Percentiles rank a stretch among this genome's conserved stretches.
Evolutionary conservation across 2,329 filamentous ascomycete species (phyloP).

Genomic region (Bipolaris victoriae): DNA sequence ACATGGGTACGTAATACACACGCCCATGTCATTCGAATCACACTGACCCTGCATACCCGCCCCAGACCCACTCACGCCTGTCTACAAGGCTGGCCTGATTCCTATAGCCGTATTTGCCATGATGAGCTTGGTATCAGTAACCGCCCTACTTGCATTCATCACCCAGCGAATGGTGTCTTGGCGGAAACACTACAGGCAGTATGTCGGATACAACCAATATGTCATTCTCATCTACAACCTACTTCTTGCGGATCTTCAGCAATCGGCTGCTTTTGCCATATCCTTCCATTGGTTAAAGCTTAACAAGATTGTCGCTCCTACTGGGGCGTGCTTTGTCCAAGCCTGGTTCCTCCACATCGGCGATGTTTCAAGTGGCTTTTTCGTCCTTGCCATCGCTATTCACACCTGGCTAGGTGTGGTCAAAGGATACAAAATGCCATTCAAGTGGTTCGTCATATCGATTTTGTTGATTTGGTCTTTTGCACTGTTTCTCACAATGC

Average conservation of each 20-base stretch:
- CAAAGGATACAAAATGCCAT: constrained; percentile 54
- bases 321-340: constrained; percentile 57
- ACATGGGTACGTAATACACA: constrained; percentile 22
- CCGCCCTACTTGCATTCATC: constrained; percentile 55
- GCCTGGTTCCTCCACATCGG: constrained; percentile 60
- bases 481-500: constrained; percentile 54
- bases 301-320: constrained; percentile 53
- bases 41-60: not conserved
- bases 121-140: constrained; percentile 55
- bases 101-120: constrained; percentile 56
- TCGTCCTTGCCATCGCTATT: constrained; percentile 61
- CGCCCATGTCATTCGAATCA: not conserved
- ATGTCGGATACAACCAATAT: constrained; percentile 62
- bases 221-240: constrained; percentile 62
- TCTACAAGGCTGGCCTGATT: constrained; percentile 52
- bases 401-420: constrained; percentile 60
- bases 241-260: constrained; percentile 60
- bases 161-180: constrained; percentile 60
- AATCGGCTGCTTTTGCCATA: constrained; percentile 58
- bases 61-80: constrained; percentile 31
- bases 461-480: constrained; percentile 57
- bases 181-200: constrained; percentile 55
- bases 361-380: constrained; percentile 60
- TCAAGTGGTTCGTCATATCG: constrained; percentile 52
- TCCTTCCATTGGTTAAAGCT: constrained; percentile 56